Evolutionary conservation across 805 yeast species (phyloP).

Genomic region (Myxozyma monticola): DNA sequence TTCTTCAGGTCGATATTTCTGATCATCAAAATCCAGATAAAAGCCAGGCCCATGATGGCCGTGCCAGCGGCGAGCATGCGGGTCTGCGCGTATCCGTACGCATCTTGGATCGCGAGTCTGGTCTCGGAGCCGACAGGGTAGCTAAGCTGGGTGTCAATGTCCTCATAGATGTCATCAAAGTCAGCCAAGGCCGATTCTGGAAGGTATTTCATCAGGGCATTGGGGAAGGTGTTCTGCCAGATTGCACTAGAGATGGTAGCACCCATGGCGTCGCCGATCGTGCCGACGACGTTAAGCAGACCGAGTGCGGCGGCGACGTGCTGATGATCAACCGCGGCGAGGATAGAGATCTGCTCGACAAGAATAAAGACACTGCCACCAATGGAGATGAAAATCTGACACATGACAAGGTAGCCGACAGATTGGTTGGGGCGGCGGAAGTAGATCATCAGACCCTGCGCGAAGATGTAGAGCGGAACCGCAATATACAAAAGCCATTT

Average conservation of each 20-base stretch:
- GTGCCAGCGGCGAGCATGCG: constrained; percentile 21
- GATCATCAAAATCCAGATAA: not conserved
- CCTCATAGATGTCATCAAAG: constrained; percentile 38
- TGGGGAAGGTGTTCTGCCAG: constrained; percentile 55
- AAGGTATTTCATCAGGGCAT: too few species aligned
- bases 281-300: constrained; percentile 50
- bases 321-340: constrained; percentile 55
- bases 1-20: not conserved
- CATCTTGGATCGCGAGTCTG: constrained; percentile 22
- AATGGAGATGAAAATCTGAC: constrained; percentile 59
- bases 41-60: not conserved
- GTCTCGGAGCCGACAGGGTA: constrained; percentile 53
- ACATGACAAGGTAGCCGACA: constrained; percentile 57
- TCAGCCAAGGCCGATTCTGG: not conserved
- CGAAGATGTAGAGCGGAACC: not conserved
- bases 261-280: constrained; percentile 61
- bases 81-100: constrained; percentile 30
- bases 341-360: constrained; percentile 54
- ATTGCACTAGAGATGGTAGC: constrained; percentile 59
- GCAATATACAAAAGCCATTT: not conserved
- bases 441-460: not conserved
- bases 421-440: constrained; percentile 42
- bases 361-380: constrained; percentile 66
- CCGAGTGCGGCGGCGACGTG: constrained; percentile 57
- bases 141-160: not conserved